Evolutionary conservation across 202 grass and related monocot species (phyloP).

Genomic region (Brachypodium distachyon): DNA sequence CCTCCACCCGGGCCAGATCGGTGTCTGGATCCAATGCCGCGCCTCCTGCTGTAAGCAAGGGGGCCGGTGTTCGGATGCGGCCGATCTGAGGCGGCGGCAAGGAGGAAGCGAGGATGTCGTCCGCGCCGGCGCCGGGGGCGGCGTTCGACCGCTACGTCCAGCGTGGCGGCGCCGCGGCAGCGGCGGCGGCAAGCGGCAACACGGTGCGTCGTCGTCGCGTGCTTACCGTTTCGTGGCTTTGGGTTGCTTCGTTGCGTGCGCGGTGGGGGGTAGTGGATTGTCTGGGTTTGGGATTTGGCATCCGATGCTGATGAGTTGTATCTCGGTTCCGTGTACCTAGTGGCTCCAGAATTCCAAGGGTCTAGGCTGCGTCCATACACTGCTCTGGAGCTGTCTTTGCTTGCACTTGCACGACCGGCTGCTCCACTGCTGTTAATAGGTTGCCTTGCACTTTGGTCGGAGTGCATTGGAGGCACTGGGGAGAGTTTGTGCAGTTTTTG

Average conservation of each 20-base stretch:
- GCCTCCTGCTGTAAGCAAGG: not conserved
- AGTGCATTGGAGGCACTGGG: not conserved
- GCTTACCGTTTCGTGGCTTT: not conserved
- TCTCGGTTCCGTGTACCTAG: conserved; percentile 10
- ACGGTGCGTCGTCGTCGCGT: conserved; percentile 34
- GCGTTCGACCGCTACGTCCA: conserved; percentile 47
- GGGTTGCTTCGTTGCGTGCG: conserved; percentile 33
- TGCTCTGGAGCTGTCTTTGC: not conserved
- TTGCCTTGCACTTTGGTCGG: not conserved
- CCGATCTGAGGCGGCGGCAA: conserved; percentile 16
- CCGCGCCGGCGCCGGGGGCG: conserved; percentile 30
- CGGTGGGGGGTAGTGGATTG: not conserved
- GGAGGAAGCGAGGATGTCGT: conserved; percentile 22
- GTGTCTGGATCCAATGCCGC: conserved; percentile 33
- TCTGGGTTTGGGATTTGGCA: conserved; percentile 14
- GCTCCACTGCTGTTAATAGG: conserved; percentile 19
- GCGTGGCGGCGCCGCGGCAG: conserved; percentile 7
- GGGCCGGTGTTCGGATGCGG: not conserved
- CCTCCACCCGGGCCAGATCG: conserved; percentile 22
- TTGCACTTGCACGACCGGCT: not conserved
- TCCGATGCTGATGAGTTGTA: conserved; percentile 8
- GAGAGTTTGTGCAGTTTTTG: not conserved
- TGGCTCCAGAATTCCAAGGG: conserved; percentile 10
- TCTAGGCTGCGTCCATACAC: not conserved
- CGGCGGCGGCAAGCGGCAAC: conserved; percentile 16